phyloP scores from a whole-genome alignment of 805 yeast genomes.

The Saturnispora galanensis region DNA sequence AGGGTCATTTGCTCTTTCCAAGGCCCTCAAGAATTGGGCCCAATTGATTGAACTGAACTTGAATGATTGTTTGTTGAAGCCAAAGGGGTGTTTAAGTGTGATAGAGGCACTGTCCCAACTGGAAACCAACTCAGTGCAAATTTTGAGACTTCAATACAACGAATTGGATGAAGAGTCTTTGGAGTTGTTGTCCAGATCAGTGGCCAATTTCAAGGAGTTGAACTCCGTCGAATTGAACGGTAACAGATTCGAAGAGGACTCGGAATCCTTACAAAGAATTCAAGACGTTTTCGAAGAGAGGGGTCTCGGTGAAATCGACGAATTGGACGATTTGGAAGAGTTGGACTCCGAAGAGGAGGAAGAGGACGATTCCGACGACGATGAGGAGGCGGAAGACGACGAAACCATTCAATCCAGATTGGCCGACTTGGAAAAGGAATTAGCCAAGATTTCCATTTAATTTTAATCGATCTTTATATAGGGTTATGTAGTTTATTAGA shows the following conservation, averaged over 20 bases:
- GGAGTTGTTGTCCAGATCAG: slow-evolving; percentile 44
- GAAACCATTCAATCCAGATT: slow-evolving; percentile 30
- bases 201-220: slow-evolving; percentile 49
- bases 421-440: slow-evolving; percentile 41
- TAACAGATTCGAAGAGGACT: slow-evolving; percentile 84
- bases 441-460: slow-evolving; percentile 20
- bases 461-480: not conserved
- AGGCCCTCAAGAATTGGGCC: slow-evolving; percentile 53
- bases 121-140: slow-evolving; percentile 19
- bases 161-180: slow-evolving; percentile 68
- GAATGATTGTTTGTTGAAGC: slow-evolving; percentile 80
- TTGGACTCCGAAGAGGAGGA: slow-evolving; percentile 60
- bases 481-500: too few relatives aligned
- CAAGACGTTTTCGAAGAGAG: slow-evolving; percentile 55
- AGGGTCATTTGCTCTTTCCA: slow-evolving; percentile 59
- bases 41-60: slow-evolving; percentile 67
- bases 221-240: slow-evolving; percentile 79
- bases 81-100: slow-evolving; percentile 55
- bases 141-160: slow-evolving; percentile 74
- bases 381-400: slow-evolving; percentile 41
- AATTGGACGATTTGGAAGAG: slow-evolving; percentile 91
- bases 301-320: slow-evolving; percentile 80
- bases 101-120: slow-evolving; percentile 31
- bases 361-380: slow-evolving; percentile 48
- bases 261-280: slow-evolving; percentile 54